Base-by-base conservation (phyloP, 257 asterid genomes). In the Capsicum baccatum region DNA sequence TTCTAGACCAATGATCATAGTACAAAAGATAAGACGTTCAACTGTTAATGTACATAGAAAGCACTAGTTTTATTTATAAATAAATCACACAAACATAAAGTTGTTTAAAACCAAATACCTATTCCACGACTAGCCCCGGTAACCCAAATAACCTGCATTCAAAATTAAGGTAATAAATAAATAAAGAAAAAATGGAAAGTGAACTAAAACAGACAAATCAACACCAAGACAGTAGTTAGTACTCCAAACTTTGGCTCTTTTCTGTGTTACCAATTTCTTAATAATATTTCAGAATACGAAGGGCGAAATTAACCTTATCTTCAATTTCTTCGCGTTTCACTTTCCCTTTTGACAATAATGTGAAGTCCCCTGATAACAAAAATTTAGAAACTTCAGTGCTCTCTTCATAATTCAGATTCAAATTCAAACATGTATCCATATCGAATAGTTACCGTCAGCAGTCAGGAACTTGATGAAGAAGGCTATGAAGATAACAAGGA, bases 61-160 rank as follows among this genome's bases (percentile, higher is more conserved):
- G 56, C 54, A 71, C 17, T 19, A 19, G 80, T 73, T 73, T 26
- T 59, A 73, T 71, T 17, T 47, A 39, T 39, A 39, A 39, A 39
- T 39, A 39, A 39, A 39, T 39, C 3, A 39, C 44, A 39, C 5
- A 39, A 39, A 39, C 44, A 39, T 39, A 5, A 39, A 39, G 44
- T 39, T 39, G 44, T 39, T 39, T 39, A 39, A 67, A 10, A 19
- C 3, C 35, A 62, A 62, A 69, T 89, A 96, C 99, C 98, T 73
- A 96, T 96, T 76, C 99, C 99, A 39, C 98, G 98, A 93, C 98
- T 94, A 35, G 98, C 98, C 88, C 99, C 98, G 83, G 99, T 93
- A 83, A 96, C 92, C 99, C 99, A 96, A 85, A 96, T 88, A 81
- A 96, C 99, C 99, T 96, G 86, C 79, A 80, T 85, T 84, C 57